Evolutionary conservation across 257 asterid species (phyloP).

Genomic region (Scutellaria galericulata): DNA sequence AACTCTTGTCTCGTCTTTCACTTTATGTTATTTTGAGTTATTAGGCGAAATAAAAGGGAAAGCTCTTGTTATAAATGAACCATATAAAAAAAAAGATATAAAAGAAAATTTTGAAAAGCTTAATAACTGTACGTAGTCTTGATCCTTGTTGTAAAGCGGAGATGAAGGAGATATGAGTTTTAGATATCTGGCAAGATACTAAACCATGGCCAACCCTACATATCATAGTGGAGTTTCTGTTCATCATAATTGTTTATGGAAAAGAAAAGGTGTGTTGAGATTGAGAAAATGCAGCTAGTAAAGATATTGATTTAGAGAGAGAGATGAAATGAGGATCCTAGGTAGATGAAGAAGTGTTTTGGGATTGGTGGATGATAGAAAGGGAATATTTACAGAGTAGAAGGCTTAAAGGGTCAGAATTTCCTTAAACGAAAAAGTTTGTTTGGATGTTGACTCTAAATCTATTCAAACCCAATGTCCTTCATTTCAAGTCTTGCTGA

Average conservation of each 20-base stretch:
- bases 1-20: no score
- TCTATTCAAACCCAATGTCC: slow-evolving; percentile 8
- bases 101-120: slow-evolving; percentile 23
- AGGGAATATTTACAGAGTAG: slow-evolving; percentile 11
- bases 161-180: slow-evolving; percentile 34
- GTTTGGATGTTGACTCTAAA: slow-evolving; percentile 43
- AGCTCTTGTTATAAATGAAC: neutral
- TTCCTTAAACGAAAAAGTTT: slow-evolving; percentile 54
- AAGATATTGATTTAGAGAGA: neutral
- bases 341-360: neutral
- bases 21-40: no score
- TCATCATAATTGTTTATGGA: neutral
- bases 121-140: neutral
- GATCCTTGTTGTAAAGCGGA: slow-evolving; percentile 36
- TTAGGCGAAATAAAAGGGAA: neutral
- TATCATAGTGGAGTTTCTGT: slow-evolving; percentile 39
- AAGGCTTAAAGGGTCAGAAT: slow-evolving; percentile 38
- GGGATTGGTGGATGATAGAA: slow-evolving; percentile 34
- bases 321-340: neutral
- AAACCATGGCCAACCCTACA: slow-evolving; percentile 30
- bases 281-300: no score
- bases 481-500: neutral
- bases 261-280: no score
- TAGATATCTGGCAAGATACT: slow-evolving; percentile 43
- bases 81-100: neutral